Evolutionary conservation across 768 basidiomycete species (phyloP).

Genomic region (Ramaria sp.): DNA sequence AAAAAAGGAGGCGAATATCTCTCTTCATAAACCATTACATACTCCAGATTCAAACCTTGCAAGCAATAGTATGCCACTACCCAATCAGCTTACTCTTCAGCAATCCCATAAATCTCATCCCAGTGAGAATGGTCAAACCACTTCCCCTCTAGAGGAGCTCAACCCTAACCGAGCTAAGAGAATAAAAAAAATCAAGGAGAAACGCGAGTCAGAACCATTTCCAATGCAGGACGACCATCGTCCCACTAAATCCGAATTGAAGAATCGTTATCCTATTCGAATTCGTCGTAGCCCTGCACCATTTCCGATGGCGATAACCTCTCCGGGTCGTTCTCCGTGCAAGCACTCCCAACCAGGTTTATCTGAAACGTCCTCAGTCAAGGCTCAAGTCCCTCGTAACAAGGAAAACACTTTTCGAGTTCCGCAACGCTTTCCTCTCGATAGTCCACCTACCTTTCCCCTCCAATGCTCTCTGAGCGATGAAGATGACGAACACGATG

Average conservation of each 20-base stretch:
- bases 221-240: constrained; percentile 2
- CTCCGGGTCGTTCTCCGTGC: neutral
- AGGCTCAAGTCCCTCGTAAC: neutral
- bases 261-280: too few species aligned
- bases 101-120: neutral
- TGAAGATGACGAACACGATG: neutral
- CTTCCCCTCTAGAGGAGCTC: constrained; percentile 7
- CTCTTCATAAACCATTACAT: neutral
- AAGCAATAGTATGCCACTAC: neutral
- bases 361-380: neutral
- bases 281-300: neutral
- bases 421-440: neutral
- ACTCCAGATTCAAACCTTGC: neutral
- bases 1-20: neutral
- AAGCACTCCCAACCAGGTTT: neutral
- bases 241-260: neutral
- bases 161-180: neutral
- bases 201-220: neutral
- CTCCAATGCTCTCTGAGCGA: neutral
- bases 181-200: neutral
- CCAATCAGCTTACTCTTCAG: neutral
- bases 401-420: neutral
- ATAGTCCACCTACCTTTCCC: neutral
- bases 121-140: neutral
- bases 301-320: neutral